A percentile compares a stretch with the other conserved stretches of the same genome.
Evolutionary conservation across 805 yeast species (phyloP).

Genomic region (Yarrowia sp.): DNA sequence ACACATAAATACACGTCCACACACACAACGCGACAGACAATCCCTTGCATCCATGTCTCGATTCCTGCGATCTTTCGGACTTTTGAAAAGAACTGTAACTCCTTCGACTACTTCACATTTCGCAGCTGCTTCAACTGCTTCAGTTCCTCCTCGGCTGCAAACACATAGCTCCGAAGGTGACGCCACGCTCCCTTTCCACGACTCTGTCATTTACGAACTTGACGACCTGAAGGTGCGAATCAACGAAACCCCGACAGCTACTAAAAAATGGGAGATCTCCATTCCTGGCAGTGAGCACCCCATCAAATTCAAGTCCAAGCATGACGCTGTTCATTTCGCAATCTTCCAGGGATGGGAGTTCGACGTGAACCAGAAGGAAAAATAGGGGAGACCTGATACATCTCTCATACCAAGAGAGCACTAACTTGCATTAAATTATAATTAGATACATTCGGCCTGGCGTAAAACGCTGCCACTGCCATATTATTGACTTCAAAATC

Average conservation of each 20-base stretch:
- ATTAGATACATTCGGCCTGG: background rate
- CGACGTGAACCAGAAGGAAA: background rate
- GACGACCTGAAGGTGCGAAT: constrained; percentile 29
- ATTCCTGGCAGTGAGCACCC: constrained; percentile 19
- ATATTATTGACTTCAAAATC: too few species aligned
- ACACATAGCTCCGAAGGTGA: constrained; percentile 14
- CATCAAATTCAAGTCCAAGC: constrained; percentile 26
- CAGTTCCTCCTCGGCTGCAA: background rate
- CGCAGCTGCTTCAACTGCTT: constrained; percentile 14
- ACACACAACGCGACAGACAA: background rate
- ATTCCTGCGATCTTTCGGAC: constrained; percentile 3
- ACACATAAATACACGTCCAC: background rate
- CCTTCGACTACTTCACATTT: constrained; percentile 2
- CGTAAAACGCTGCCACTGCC: constrained; percentile 47
- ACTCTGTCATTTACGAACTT: constrained; percentile 18
- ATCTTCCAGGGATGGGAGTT: constrained; percentile 35
- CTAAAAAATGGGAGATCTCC: constrained; percentile 28
- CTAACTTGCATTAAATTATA: constrained; percentile 3
- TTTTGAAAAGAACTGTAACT: background rate
- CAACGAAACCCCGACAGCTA: background rate
- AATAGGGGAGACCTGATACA: background rate
- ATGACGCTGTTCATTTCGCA: constrained; percentile 34
- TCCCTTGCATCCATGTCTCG: constrained; percentile 25
- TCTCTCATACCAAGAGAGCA: background rate
- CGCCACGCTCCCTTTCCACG: constrained; percentile 11